These are phyloP conservation scores for Karstenula rhodostoma DNA, from an alignment of 2,329 filamentous ascomycete genomes.

Conservation along the genomic window DNA sequence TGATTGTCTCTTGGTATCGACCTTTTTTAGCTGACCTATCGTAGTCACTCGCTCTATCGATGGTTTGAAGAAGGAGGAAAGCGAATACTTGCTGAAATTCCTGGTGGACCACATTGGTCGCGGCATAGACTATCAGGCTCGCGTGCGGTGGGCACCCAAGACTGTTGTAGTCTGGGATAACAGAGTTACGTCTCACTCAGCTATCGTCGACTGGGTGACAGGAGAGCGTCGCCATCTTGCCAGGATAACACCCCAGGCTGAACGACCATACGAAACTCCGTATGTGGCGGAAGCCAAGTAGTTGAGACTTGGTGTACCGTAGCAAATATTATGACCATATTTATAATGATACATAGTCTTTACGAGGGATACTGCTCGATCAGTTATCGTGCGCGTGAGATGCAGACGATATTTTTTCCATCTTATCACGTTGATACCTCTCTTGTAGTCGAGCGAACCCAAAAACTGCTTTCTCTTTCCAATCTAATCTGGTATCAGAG, in stretches of 20 bases:
- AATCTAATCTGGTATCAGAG: neutral
- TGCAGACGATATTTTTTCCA: neutral
- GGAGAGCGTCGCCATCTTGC: constrained; percentile 11
- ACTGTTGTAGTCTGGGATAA: constrained; percentile 87
- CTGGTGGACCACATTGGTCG: constrained; percentile 75
- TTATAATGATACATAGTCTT: neutral
- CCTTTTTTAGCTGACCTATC: neutral
- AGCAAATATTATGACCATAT: neutral
- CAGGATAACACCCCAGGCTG: constrained; percentile 10
- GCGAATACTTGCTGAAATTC: constrained; percentile 75
- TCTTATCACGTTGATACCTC: no score
- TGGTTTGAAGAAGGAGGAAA: constrained; percentile 83
- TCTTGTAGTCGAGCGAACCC: neutral
- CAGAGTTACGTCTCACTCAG: constrained; percentile 47
- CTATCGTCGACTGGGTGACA: constrained; percentile 11
- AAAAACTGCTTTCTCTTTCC: neutral
- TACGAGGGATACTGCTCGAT: neutral
- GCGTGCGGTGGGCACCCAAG: constrained; percentile 75
- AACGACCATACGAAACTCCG: constrained; percentile 11
- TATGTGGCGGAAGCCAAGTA: constrained; percentile 5
- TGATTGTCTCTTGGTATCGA: neutral
- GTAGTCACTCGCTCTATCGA: constrained; percentile 76
- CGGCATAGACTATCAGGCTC: constrained; percentile 58
- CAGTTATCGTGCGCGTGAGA: neutral
- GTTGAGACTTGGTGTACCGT: neutral